Conservation (phyloP, 73 alveolate genomes). For the Tetrahymena elliotti region DNA sequence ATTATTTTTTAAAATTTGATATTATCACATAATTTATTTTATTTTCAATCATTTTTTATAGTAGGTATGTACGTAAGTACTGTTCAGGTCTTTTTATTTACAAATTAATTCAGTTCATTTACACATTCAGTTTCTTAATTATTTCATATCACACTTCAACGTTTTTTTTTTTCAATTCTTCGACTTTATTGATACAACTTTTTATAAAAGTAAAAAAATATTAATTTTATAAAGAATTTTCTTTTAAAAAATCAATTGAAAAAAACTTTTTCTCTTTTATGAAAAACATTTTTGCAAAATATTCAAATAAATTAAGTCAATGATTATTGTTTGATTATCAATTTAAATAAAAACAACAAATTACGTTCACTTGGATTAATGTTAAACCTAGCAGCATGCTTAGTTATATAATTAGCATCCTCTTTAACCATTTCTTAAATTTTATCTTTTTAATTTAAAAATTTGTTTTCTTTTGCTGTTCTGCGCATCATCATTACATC, state of each 20-base stretch:
- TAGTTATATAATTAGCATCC: neutral
- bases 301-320: too few relatives aligned
- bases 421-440: neutral
- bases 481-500: conserved; percentile 1
- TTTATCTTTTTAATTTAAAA: neutral
- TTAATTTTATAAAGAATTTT: neutral
- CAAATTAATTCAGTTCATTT: neutral
- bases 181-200: neutral
- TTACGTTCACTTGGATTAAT: neutral
- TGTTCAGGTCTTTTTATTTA: neutral
- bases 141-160: neutral
- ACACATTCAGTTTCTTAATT: neutral
- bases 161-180: neutral
- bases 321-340: too few relatives aligned
- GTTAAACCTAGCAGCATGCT: neutral
- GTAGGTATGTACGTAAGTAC: neutral
- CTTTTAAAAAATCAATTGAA: neutral
- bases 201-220: neutral
- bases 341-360: neutral
- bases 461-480: neutral
- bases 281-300: too few relatives aligned
- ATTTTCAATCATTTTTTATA: neutral
- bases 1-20: too few relatives aligned
- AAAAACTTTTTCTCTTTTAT: too few relatives aligned
- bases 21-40: too few relatives aligned